A percentile compares a stretch with the other conserved stretches of the same genome.
These are phyloP conservation scores for Hypoxylon rickii DNA, from an alignment of 495 filamentous ascomycete genomes.

Conservation along the genomic window DNA sequence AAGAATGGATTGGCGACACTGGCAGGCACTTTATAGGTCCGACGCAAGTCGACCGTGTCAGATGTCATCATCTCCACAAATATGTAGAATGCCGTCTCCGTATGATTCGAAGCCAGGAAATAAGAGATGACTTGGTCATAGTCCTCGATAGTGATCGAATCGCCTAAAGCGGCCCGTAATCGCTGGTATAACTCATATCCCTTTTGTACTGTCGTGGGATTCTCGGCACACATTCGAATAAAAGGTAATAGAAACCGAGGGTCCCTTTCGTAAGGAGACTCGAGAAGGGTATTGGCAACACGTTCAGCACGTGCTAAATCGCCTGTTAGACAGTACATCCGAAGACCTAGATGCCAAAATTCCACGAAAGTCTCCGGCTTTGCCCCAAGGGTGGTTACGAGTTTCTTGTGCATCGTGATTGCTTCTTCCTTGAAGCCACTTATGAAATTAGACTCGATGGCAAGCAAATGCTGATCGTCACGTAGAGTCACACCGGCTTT, in stretches of 20 bases:
- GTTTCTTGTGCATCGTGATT: slow-evolving; percentile 67
- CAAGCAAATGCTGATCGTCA: slow-evolving; percentile 62
- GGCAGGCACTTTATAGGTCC: slow-evolving; percentile 57
- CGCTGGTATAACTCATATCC: slow-evolving; percentile 71
- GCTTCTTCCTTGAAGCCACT: slow-evolving; percentile 63
- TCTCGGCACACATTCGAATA: slow-evolving; percentile 54
- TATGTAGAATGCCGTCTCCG: slow-evolving; percentile 68
- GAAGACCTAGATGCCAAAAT: slow-evolving; percentile 72
- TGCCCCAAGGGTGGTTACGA: slow-evolving; percentile 56
- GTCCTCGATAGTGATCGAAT: slow-evolving; percentile 70
- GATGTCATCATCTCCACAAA: slow-evolving; percentile 88
- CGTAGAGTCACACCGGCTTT: slow-evolving; percentile 57
- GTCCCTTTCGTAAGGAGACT: slow-evolving; percentile 51
- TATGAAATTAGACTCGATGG: slow-evolving; percentile 66
- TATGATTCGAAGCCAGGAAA: slow-evolving; percentile 62
- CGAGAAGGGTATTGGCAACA: slow-evolving; percentile 62
- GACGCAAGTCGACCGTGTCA: slow-evolving; percentile 49
- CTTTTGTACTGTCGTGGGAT: slow-evolving; percentile 45
- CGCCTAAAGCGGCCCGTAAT: slow-evolving; percentile 61
- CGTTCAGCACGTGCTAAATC: slow-evolving; percentile 67
- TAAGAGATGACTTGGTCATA: slow-evolving; percentile 70
- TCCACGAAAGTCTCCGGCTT: slow-evolving; percentile 55
- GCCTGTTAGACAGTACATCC: slow-evolving; percentile 63
- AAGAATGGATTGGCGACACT: slow-evolving; percentile 77
- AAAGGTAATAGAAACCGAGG: slow-evolving; percentile 70